A percentile compares a stretch with the other conserved stretches of the same genome.
These are phyloP conservation scores for Trypanosoma theileri DNA, from an alignment of 208 protist genomes.

Conservation along the genomic window DNA sequence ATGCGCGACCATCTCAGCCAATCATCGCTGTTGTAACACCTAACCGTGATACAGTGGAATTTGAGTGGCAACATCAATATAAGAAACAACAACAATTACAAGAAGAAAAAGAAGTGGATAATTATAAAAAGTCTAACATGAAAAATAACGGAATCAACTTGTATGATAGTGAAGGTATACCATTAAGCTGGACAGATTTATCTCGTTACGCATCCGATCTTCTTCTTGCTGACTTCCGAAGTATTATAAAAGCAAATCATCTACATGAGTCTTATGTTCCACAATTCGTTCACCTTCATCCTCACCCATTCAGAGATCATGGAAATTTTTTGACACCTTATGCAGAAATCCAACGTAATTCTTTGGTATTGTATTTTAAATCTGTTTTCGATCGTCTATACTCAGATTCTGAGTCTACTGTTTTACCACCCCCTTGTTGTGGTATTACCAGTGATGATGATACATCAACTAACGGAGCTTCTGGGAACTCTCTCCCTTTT, in stretches of 20 bases:
- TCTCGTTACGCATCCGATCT: slow-evolving; percentile 56
- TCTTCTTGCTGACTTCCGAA: slow-evolving; percentile 56
- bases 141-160: not conserved
- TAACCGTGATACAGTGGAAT: slow-evolving; percentile 83
- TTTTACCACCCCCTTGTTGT: not conserved
- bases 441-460: slow-evolving; percentile 15
- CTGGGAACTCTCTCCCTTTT: slow-evolving; percentile 26
- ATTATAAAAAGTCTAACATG: not conserved
- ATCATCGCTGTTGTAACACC: slow-evolving; percentile 84
- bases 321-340: slow-evolving; percentile 76
- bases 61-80: slow-evolving; percentile 56
- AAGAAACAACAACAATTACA: slow-evolving; percentile 29
- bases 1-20: slow-evolving; percentile 65
- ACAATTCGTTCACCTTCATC: slow-evolving; percentile 77
- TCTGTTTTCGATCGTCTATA: slow-evolving; percentile 68
- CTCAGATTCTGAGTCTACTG: not conserved
- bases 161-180: slow-evolving; percentile 3
- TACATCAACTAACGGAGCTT: not conserved
- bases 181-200: slow-evolving; percentile 68
- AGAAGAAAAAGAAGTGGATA: slow-evolving; percentile 1
- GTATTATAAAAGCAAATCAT: slow-evolving; percentile 48
- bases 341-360: slow-evolving; percentile 57
- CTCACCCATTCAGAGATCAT: slow-evolving; percentile 84
- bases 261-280: slow-evolving; percentile 71
- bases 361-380: slow-evolving; percentile 70